phyloP scores from a whole-genome alignment of 768 basidiomycete genomes.

The Wakefieldia striispora region DNA sequence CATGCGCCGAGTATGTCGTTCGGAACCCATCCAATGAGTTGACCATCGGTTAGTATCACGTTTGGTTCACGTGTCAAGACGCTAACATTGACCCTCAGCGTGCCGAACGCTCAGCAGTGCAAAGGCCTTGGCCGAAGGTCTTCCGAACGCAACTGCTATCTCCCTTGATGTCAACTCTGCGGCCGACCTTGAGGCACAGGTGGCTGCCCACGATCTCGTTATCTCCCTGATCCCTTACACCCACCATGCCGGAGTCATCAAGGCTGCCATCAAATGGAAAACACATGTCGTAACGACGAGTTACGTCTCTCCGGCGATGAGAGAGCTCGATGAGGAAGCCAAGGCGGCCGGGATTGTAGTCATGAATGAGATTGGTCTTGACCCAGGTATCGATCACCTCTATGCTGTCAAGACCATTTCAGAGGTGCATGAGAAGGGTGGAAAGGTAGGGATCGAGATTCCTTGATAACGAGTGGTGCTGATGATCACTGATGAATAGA shows the following conservation, averaged over 20 bases:
- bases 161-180: slow-evolving; percentile 79
- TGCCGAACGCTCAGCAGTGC: slow-evolving; percentile 86
- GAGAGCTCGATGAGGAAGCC: slow-evolving; percentile 74
- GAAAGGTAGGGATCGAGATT: slow-evolving; percentile 60
- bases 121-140: slow-evolving; percentile 59
- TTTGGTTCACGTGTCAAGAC: background rate
- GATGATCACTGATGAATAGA: slow-evolving; percentile 37
- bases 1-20: slow-evolving; percentile 93
- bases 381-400: slow-evolving; percentile 92
- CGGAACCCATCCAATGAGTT: slow-evolving; percentile 78
- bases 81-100: slow-evolving; percentile 41
- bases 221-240: slow-evolving; percentile 97
- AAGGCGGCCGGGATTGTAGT: slow-evolving; percentile 90
- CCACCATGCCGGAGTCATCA: slow-evolving; percentile 85
- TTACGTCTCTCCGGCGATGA: slow-evolving; percentile 91
- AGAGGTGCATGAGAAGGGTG: slow-evolving; percentile 92
- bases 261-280: slow-evolving; percentile 78
- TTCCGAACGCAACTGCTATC: slow-evolving; percentile 69
- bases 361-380: slow-evolving; percentile 97
- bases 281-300: slow-evolving; percentile 95
- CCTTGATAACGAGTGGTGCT: background rate
- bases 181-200: slow-evolving; percentile 70
- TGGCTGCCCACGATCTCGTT: slow-evolving; percentile 88
- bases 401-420: slow-evolving; percentile 93
- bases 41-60: slow-evolving; percentile 66